A percentile compares a stretch with the other conserved stretches of the same genome.
Evolutionary conservation across 441 rosid genomes (phyloP).

Genomic region (Flueggea neowawraea): DNA sequence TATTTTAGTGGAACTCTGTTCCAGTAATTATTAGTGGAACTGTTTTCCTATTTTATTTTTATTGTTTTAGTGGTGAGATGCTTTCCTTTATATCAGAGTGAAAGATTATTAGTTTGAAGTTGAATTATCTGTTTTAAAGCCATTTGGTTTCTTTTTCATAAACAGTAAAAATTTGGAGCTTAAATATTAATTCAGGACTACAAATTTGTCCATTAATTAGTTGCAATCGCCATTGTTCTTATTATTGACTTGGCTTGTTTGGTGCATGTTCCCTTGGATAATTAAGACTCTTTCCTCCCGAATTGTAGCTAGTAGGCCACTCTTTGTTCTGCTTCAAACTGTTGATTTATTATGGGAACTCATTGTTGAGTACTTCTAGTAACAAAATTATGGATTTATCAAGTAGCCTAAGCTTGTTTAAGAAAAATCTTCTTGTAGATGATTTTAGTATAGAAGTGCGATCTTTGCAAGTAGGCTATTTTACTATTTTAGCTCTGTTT

Average conservation of each 20-base stretch:
- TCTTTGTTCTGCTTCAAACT: conserved; percentile 97
- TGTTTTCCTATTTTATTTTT: no score
- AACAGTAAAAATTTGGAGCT: no score
- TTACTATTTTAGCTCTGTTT: no score
- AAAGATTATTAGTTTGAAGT: no score
- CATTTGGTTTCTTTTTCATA: no score
- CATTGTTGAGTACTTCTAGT: conserved; percentile 53
- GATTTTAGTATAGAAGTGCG: conserved; percentile 87
- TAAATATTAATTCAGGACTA: background rate
- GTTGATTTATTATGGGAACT: conserved; percentile 96
- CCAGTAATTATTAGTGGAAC: no score
- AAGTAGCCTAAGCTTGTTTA: conserved; percentile 70
- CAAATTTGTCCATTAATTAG: background rate
- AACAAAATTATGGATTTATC: conserved; percentile 52
- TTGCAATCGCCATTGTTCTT: no score
- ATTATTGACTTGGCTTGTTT: background rate
- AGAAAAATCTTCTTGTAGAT: conserved; percentile 67
- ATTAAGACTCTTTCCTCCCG: background rate
- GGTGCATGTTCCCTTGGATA: background rate
- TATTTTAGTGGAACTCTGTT: no score
- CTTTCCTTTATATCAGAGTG: no score
- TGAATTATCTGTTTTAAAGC: no score
- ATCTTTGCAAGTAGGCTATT: conserved; percentile 75
- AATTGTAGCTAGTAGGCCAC: conserved; percentile 78
- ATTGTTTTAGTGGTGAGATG: no score